phyloP scores from a whole-genome alignment of 106 monocot species.

The Allium cepa region DNA sequence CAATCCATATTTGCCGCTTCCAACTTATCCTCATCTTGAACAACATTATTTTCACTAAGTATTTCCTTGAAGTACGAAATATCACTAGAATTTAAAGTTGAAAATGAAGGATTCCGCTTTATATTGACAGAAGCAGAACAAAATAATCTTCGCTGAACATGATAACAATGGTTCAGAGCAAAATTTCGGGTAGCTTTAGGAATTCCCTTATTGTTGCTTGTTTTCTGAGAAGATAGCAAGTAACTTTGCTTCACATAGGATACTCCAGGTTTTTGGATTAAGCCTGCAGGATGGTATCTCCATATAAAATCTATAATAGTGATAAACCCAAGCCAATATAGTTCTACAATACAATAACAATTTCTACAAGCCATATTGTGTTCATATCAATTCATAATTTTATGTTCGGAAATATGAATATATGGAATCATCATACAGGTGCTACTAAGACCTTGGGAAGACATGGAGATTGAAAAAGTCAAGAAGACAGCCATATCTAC shows the following conservation, averaged over 20 bases:
- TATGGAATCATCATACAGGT: neutral
- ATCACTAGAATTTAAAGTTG: slow-evolving; percentile 58
- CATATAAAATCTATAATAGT: neutral
- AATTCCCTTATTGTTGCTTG: slow-evolving; percentile 4
- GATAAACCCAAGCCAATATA: too few species aligned
- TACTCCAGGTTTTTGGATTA: slow-evolving; percentile 7
- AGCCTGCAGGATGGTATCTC: slow-evolving; percentile 12
- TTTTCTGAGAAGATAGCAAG: slow-evolving; percentile 6
- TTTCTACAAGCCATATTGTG: neutral
- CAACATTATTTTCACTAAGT: slow-evolving; percentile 67
- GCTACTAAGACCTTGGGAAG: neutral
- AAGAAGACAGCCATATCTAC: too few species aligned
- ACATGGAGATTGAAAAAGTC: neutral
- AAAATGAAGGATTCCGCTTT: slow-evolving; percentile 63
- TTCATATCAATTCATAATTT: neutral
- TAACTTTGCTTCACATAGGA: slow-evolving; percentile 2
- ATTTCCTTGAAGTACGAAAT: slow-evolving; percentile 58
- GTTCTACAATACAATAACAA: too few species aligned
- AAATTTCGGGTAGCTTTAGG: neutral
- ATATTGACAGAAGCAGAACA: slow-evolving; percentile 28
- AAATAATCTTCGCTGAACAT: slow-evolving; percentile 29
- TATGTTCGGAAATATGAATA: neutral
- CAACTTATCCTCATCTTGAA: slow-evolving; percentile 89
- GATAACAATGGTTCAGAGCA: neutral
- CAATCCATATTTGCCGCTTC: slow-evolving; percentile 81